Percentiles rank a stretch among this genome's conserved stretches.
phyloP scores from a whole-genome alignment of 441 rosid species.

The Aquilaria agallochum region DNA sequence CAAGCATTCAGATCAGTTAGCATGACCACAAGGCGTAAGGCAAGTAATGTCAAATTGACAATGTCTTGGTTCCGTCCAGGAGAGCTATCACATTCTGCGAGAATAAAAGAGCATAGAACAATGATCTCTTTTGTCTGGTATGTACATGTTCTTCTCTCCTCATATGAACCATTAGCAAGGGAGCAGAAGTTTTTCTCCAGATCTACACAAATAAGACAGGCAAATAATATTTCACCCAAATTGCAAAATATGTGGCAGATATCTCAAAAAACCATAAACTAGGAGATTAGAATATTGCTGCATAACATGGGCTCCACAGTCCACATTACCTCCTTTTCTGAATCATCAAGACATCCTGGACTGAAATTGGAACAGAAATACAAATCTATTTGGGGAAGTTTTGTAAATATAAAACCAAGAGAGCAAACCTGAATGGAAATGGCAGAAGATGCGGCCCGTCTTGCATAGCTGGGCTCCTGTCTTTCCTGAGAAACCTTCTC shows the following conservation, averaged over 20 bases:
- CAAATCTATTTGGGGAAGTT: not conserved
- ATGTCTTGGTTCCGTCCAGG: slow-evolving; percentile 36
- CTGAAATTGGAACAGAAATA: slow-evolving; percentile 37
- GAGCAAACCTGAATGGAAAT: no score
- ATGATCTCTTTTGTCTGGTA: slow-evolving; percentile 69
- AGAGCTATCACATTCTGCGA: slow-evolving; percentile 47
- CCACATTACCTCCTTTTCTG: no score
- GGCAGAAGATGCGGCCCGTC: slow-evolving; percentile 64
- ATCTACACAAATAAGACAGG: slow-evolving; percentile 37
- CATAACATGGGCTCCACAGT: no score
- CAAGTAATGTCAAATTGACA: slow-evolving; percentile 50
- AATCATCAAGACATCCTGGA: not conserved
- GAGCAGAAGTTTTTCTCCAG: slow-evolving; percentile 64
- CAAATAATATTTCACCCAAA: slow-evolving; percentile 7
- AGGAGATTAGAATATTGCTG: not conserved
- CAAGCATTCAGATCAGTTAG: slow-evolving; percentile 80
- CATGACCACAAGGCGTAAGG: slow-evolving; percentile 63
- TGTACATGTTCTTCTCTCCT: slow-evolving; percentile 72
- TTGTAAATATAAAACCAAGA: no score
- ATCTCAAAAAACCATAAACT: not conserved
- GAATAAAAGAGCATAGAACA: slow-evolving; percentile 62
- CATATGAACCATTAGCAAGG: slow-evolving; percentile 48
- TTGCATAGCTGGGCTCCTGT: slow-evolving; percentile 71
- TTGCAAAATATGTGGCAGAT: not conserved
- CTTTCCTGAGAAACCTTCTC: slow-evolving; percentile 82